Evolutionary conservation across 2,329 filamentous ascomycete genomes (phyloP).

Genomic region (Raffaelea deltoideospora): DNA sequence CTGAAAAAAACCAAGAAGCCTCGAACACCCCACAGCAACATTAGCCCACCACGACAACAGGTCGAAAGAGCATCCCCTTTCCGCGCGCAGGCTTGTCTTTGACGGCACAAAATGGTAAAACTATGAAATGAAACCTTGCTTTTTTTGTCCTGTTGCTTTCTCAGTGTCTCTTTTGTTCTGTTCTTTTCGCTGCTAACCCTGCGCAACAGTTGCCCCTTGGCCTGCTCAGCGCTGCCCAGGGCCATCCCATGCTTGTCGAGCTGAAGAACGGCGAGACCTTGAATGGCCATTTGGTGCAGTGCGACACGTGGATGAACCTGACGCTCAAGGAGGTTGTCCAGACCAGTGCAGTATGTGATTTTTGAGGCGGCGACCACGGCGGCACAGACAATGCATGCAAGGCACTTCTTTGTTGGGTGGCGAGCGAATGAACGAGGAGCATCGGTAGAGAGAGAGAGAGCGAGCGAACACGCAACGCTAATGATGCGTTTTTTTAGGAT

Average conservation of each 20-base stretch:
- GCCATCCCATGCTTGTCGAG: slow-evolving; percentile 95
- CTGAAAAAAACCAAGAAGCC: too few relatives aligned
- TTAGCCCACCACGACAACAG: too few relatives aligned
- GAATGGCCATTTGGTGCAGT: slow-evolving; percentile 89
- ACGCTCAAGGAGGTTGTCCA: slow-evolving; percentile 95
- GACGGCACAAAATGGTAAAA: neutral
- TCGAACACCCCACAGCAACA: too few relatives aligned
- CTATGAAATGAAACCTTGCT: neutral
- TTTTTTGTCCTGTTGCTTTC: too few relatives aligned
- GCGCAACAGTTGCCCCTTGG: slow-evolving; percentile 49
- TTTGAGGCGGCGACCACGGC: neutral
- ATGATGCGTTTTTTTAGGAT: slow-evolving; percentile 36
- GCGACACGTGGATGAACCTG: slow-evolving; percentile 99
- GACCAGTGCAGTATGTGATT: slow-evolving; percentile 54
- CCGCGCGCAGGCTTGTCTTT: neutral
- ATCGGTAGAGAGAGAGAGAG: too few relatives aligned
- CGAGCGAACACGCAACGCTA: too few relatives aligned
- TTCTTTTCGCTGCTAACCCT: slow-evolving; percentile 10
- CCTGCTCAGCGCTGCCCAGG: slow-evolving; percentile 86
- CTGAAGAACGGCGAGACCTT: slow-evolving; percentile 96
- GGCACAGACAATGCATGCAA: too few relatives aligned
- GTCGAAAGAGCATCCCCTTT: too few relatives aligned
- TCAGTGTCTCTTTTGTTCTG: neutral
- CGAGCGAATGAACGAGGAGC: too few relatives aligned
- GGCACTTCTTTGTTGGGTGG: too few relatives aligned